These are phyloP conservation scores for Starmerella apis DNA, from an alignment of 805 yeast species.

Conservation along the genomic window DNA sequence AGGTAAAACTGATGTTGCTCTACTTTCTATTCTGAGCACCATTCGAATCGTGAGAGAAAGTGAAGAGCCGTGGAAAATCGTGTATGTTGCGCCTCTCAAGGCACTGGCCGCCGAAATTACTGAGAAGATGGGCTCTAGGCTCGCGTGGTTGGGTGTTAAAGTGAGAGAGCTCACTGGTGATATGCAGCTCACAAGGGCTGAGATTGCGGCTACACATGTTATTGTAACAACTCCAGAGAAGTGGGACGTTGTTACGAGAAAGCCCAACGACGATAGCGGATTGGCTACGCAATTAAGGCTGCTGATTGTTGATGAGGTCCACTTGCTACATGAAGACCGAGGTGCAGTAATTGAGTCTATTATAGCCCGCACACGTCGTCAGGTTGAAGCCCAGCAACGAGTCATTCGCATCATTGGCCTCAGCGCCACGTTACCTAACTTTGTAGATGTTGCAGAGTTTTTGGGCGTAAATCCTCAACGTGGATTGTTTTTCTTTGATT, in stretches of 20 bases:
- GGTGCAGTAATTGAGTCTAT: constrained; percentile 95
- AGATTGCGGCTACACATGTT: constrained; percentile 70
- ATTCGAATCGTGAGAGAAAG: constrained; percentile 36
- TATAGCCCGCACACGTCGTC: constrained; percentile 87
- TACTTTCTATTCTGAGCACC: constrained; percentile 67
- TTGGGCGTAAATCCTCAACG: constrained; percentile 71
- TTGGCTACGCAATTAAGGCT: constrained; percentile 73
- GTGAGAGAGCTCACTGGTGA: constrained; percentile 91
- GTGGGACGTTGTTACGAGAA: constrained; percentile 96
- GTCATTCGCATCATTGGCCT: constrained; percentile 90
- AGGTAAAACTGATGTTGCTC: constrained; percentile 91
- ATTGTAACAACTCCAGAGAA: constrained; percentile 93
- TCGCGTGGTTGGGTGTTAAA: constrained; percentile 73
- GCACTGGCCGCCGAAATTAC: constrained; percentile 96
- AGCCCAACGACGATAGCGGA: constrained; percentile 80
- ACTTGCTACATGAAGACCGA: constrained; percentile 90
- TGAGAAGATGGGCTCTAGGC: constrained; percentile 67
- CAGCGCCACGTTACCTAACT: constrained; percentile 89
- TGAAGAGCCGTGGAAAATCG: constrained; percentile 78
- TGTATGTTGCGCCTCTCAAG: constrained; percentile 87
- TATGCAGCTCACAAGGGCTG: constrained; percentile 79
- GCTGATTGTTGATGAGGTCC: constrained; percentile 91
- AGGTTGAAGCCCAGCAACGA: constrained; percentile 86
- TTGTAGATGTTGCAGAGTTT: constrained; percentile 87
- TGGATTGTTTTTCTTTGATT: constrained; percentile 93